Conservation (phyloP, 2,329 filamentous ascomycete species). For the Pseudofabraea citricarpa region DNA sequence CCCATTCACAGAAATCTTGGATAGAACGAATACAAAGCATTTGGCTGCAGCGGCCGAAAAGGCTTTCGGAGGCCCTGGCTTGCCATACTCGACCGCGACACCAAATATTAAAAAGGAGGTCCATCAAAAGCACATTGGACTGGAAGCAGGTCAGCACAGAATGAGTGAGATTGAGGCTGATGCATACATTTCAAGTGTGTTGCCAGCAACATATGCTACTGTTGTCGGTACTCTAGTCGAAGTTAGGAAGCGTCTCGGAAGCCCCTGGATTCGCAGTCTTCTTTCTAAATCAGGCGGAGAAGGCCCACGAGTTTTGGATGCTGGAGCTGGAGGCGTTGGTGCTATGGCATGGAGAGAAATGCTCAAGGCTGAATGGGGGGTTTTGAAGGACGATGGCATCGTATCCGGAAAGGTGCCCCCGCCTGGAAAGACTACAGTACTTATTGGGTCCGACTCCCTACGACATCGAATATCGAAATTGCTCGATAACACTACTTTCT, state of each 20-base stretch:
- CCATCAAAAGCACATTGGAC: conserved; percentile 58
- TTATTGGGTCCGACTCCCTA: conserved; percentile 71
- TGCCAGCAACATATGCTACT: conserved; percentile 68
- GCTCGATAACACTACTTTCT: conserved; percentile 83
- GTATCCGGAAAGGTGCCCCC: conserved; percentile 43
- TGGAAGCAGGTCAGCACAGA: conserved; percentile 57
- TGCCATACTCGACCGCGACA: conserved; percentile 75
- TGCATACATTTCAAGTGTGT: conserved; percentile 62
- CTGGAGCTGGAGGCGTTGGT: conserved; percentile 68
- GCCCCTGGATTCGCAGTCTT: conserved; percentile 63
- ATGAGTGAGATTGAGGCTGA: conserved; percentile 76
- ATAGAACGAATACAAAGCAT: conserved; percentile 67
- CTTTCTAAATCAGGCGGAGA: conserved; percentile 49
- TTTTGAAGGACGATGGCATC: conserved; percentile 50
- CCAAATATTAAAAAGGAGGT: conserved; percentile 50
- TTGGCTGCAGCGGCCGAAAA: conserved; percentile 66
- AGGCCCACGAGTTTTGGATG: conserved; percentile 65
- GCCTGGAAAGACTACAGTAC: conserved; percentile 73
- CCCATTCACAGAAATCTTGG: conserved; percentile 66
- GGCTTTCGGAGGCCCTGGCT: conserved; percentile 68
- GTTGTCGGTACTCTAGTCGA: conserved; percentile 66
- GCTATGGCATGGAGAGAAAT: conserved; percentile 75
- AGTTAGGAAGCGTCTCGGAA: conserved; percentile 66
- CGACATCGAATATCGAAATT: conserved; percentile 71
- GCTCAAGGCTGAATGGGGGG: conserved; percentile 73